A percentile compares a stretch with the other conserved stretches of the same genome.
These are phyloP conservation scores for Actinomortierella ambigua DNA, from an alignment of 371 early-diverging fungal genomes.

Conservation along the genomic window DNA sequence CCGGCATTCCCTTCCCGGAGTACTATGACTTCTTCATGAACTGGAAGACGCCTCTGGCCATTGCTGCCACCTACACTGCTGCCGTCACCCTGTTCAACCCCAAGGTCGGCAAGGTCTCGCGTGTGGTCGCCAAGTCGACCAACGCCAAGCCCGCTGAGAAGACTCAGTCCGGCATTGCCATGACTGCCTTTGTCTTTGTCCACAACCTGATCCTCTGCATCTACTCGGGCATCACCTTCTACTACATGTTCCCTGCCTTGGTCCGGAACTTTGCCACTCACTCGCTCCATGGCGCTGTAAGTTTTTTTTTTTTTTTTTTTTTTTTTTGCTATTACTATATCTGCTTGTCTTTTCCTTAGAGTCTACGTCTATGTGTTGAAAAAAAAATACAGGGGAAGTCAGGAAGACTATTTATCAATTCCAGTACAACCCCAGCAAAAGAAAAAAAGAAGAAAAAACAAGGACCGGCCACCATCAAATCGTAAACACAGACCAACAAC, in stretches of 20 bases:
- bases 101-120: conserved; percentile 56
- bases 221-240: conserved; percentile 75
- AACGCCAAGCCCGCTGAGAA: conserved; percentile 47
- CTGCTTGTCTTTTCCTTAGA: background rate
- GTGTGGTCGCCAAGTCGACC: conserved; percentile 58
- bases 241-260: conserved; percentile 63
- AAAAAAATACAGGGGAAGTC: too few relatives aligned
- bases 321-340: background rate
- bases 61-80: conserved; percentile 63
- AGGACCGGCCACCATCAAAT: too few relatives aligned
- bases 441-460: too few relatives aligned
- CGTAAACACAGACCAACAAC: too few relatives aligned
- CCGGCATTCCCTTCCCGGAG: conserved; percentile 64
- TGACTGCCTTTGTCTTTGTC: conserved; percentile 77
- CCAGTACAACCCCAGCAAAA: too few relatives aligned
- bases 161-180: conserved; percentile 48
- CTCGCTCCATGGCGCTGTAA: conserved; percentile 49
- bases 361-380: too few relatives aligned
- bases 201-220: conserved; percentile 76
- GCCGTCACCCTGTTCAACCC: conserved; percentile 66
- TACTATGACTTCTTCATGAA: conserved; percentile 74
- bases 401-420: too few relatives aligned
- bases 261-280: conserved; percentile 51
- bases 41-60: conserved; percentile 73
- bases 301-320: conserved; percentile 10